A percentile compares a stretch with the other conserved stretches of the same genome.
Conservation (phyloP, 352 stramenopile genomes). For the Phytophthora capsici region DNA sequence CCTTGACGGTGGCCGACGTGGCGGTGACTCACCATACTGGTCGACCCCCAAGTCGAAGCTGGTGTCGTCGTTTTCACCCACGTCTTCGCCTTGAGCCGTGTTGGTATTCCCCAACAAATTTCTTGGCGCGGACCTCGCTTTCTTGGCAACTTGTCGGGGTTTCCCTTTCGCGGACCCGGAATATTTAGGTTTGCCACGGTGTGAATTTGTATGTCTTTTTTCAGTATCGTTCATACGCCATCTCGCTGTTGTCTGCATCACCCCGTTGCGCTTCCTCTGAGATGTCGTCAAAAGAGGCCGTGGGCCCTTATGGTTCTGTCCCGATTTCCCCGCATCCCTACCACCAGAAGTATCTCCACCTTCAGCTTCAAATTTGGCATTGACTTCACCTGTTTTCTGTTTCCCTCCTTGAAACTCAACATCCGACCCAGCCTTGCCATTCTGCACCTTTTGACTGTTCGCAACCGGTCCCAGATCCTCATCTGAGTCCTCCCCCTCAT, state of each 20-base stretch:
- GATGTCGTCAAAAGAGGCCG: slow-evolving; percentile 36
- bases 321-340: neutral
- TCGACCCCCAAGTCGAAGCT: slow-evolving; percentile 32
- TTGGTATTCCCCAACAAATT: slow-evolving; percentile 8
- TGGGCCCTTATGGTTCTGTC: slow-evolving; percentile 6
- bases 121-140: slow-evolving; percentile 21
- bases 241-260: slow-evolving; percentile 17
- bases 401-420: slow-evolving; percentile 10
- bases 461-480: slow-evolving; percentile 7
- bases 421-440: slow-evolving; percentile 3
- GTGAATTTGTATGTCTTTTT: no score
- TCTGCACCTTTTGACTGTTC: slow-evolving; percentile 6
- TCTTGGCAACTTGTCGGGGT: slow-evolving; percentile 10
- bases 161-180: no score
- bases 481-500: slow-evolving; percentile 15
- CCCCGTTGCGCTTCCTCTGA: slow-evolving; percentile 16
- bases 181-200: neutral
- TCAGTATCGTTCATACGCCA: neutral
- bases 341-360: slow-evolving; percentile 2
- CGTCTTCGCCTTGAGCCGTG: slow-evolving; percentile 8
- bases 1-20: slow-evolving; percentile 31
- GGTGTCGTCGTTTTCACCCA: slow-evolving; percentile 28
- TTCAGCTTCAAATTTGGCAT: slow-evolving; percentile 1
- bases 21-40: slow-evolving; percentile 32
- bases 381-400: slow-evolving; percentile 10